phyloP scores from a whole-genome alignment of 176 grass and related monocot species.

The Luzula sylvatica region DNA sequence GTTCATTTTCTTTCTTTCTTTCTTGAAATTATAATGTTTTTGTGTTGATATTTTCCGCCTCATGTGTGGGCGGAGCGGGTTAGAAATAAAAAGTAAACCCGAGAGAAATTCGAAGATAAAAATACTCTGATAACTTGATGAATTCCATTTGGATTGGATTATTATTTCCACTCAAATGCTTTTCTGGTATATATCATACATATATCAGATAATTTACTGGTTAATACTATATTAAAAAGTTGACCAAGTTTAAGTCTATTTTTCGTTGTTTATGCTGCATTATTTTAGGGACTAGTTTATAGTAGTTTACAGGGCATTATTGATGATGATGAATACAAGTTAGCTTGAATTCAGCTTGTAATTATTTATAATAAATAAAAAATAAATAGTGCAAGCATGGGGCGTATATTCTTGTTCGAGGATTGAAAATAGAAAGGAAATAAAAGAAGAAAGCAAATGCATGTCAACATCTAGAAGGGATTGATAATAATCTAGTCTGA shows the following conservation, averaged over 20 bases:
- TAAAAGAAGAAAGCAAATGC: not conserved
- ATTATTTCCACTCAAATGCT: conserved; percentile 2
- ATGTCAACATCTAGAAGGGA: not conserved
- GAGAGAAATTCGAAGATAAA: not conserved
- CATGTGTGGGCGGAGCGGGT: not conserved
- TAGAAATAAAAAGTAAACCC: conserved; percentile 17
- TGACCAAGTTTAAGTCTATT: no score
- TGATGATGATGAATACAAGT: no score
- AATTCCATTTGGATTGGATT: conserved; percentile 10
- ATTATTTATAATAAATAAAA: no score
- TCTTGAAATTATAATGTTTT: conserved; percentile 32
- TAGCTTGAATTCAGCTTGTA: no score
- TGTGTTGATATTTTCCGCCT: conserved; percentile 22
- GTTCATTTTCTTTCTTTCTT: conserved; percentile 1
- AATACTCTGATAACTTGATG: no score
- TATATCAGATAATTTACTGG: no score
- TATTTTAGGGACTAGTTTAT: no score
- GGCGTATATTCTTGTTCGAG: not conserved
- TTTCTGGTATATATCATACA: conserved; percentile 24
- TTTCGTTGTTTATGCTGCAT: no score
- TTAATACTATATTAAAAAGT: no score
- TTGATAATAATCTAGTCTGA: no score
- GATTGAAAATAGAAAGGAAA: not conserved
- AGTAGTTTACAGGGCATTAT: no score
- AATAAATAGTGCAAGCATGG: no score